Conservation (phyloP, 768 basidiomycete species). For the Phaeotremella skinneri region DNA sequence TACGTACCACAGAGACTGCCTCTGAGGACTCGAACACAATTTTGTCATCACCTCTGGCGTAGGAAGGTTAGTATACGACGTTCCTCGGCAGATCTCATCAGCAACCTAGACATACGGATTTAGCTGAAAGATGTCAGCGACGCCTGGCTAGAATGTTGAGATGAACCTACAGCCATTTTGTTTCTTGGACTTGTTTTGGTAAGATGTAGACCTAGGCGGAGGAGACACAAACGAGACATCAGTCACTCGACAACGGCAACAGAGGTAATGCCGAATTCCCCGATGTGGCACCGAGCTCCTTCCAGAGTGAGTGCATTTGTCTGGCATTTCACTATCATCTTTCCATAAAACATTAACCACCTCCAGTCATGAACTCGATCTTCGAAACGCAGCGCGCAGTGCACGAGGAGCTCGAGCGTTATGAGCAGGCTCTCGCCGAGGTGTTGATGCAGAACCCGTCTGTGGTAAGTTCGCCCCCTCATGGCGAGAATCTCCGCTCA, state of each 20-base stretch:
- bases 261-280: neutral
- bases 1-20: conserved; percentile 65
- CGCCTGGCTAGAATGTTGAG: conserved; percentile 10
- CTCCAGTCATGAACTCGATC: conserved; percentile 74
- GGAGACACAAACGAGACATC: neutral
- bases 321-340: neutral
- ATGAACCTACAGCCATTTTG: conserved; percentile 14
- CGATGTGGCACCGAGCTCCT: neutral
- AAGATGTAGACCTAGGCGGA: neutral
- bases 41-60: conserved; percentile 89
- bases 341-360: neutral
- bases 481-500: neutral
- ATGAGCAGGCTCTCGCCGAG: conserved; percentile 79
- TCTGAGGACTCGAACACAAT: conserved; percentile 73
- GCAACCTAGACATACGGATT: conserved; percentile 33
- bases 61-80: conserved; percentile 61
- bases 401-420: conserved; percentile 92
- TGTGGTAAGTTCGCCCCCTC: conserved; percentile 38
- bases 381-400: conserved; percentile 91
- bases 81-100: neutral
- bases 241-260: neutral
- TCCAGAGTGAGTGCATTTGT: neutral
- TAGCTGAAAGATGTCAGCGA: conserved; percentile 17
- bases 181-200: neutral
- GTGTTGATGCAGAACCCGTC: conserved; percentile 62